Conservation (phyloP, 2,329 filamentous ascomycete genomes). For the Colletotrichum camelliae region DNA sequence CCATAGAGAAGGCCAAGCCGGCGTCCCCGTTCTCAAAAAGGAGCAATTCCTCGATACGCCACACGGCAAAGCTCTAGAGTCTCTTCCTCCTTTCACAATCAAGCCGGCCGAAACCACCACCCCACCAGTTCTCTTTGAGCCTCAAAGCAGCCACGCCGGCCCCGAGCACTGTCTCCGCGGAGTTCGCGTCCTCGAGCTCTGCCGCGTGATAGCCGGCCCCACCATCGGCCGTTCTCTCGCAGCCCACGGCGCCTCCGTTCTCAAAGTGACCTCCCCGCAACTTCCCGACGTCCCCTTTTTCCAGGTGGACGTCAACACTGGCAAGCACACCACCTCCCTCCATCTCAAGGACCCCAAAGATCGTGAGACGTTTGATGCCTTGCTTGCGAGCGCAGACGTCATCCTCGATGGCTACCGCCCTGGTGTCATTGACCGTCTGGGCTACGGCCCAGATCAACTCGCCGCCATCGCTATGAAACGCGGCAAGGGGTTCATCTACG, state of each 20-base stretch:
- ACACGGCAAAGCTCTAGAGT: constrained; percentile 45
- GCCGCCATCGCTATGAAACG: constrained; percentile 51
- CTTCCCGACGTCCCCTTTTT: constrained; percentile 69
- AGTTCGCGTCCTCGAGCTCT: constrained; percentile 71
- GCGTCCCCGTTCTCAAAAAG: constrained; percentile 57
- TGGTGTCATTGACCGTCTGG: constrained; percentile 61
- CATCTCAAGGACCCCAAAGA: constrained; percentile 57
- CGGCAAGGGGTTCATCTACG: constrained; percentile 64
- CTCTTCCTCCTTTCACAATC: constrained; percentile 45
- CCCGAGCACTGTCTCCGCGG: constrained; percentile 52
- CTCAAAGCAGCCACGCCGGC: not conserved
- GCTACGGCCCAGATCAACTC: constrained; percentile 59
- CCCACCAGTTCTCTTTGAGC: constrained; percentile 42
- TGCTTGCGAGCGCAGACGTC: constrained; percentile 63
- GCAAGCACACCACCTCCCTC: constrained; percentile 65
- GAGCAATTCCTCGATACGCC: constrained; percentile 57
- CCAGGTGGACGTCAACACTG: constrained; percentile 68
- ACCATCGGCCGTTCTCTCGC: constrained; percentile 69
- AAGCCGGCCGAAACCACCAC: constrained; percentile 48
- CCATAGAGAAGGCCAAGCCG: constrained; percentile 55
- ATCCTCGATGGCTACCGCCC: constrained; percentile 69
- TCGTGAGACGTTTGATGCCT: constrained; percentile 54
- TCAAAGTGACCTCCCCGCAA: constrained; percentile 67
- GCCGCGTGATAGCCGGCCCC: constrained; percentile 71
- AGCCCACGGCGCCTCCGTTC: constrained; percentile 71